A percentile compares a stretch with the other conserved stretches of the same genome.
These are phyloP conservation scores for Haplographium delicatum DNA, from an alignment of 495 filamentous ascomycete genomes.

Conservation along the genomic window DNA sequence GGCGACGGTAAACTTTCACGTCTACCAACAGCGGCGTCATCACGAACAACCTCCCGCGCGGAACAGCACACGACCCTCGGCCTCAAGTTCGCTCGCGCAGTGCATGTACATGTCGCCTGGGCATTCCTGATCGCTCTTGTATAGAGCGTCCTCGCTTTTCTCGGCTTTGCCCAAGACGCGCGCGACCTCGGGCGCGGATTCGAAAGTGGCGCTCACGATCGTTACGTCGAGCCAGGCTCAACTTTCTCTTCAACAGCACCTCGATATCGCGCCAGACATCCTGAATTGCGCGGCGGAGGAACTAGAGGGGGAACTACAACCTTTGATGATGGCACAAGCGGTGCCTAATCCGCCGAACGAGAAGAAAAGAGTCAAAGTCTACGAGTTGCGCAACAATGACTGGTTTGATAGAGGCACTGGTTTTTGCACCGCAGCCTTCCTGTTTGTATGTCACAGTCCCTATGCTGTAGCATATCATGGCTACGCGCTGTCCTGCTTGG, in stretches of 20 bases:
- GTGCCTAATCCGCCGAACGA: constrained; percentile 72
- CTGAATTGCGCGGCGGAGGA: constrained; percentile 20
- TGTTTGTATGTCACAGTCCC: constrained; percentile 74
- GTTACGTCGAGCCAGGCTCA: constrained; percentile 19
- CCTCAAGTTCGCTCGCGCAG: not conserved
- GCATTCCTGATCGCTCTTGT: constrained; percentile 1
- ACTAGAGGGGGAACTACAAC: constrained; percentile 27
- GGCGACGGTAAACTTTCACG: not conserved
- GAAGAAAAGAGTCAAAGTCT: constrained; percentile 98
- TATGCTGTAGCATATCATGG: no score
- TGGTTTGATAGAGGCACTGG: constrained; percentile 98
- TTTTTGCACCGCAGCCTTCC: constrained; percentile 74
- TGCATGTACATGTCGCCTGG: constrained; percentile 10
- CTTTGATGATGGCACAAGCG: constrained; percentile 79
- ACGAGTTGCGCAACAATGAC: constrained; percentile 96
- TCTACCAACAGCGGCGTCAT: constrained; percentile 2
- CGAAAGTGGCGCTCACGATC: constrained; percentile 25
- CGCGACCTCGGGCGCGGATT: constrained; percentile 20
- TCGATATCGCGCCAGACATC: constrained; percentile 21
- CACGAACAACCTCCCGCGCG: not conserved
- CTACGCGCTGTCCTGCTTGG: no score
- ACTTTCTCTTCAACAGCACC: constrained; percentile 22
- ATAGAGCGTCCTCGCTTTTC: constrained; percentile 6
- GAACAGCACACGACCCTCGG: not conserved
- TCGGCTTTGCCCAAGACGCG: not conserved